Evolutionary conservation across 2,329 filamentous ascomycete species (phyloP).

Genomic region (Clonostachys sp.): DNA sequence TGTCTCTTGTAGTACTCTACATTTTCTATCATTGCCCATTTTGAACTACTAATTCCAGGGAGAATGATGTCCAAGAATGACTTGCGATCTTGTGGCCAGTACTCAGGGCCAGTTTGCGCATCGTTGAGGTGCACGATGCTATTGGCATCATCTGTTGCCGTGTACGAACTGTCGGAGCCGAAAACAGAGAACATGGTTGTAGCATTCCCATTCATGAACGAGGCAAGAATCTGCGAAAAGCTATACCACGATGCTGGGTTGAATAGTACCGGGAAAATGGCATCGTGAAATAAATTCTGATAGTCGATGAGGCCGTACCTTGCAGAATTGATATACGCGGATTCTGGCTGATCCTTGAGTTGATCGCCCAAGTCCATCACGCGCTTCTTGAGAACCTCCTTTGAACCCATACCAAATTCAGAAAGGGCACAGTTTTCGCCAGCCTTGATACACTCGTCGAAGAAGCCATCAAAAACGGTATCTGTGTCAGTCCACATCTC

Average conservation of each 20-base stretch:
- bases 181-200: constrained; percentile 29
- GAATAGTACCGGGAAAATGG: constrained; percentile 32
- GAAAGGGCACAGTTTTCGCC: constrained; percentile 38
- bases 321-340: constrained; percentile 34
- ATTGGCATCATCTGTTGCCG: constrained; percentile 4
- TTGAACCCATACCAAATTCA: constrained; percentile 15
- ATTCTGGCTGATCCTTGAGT: constrained; percentile 29
- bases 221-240: constrained; percentile 24
- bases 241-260: constrained; percentile 26
- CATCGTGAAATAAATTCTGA: constrained; percentile 23
- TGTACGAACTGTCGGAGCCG: background rate
- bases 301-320: constrained; percentile 30
- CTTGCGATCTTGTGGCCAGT: constrained; percentile 24
- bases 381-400: constrained; percentile 21
- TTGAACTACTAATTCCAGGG: constrained; percentile 22
- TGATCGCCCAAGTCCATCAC: constrained; percentile 22
- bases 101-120: constrained; percentile 8
- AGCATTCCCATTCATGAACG: constrained; percentile 29
- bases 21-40: constrained; percentile 18
- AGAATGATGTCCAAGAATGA: background rate
- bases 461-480: constrained; percentile 20
- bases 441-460: constrained; percentile 31
- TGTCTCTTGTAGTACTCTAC: constrained; percentile 22
- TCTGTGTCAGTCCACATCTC: constrained; percentile 20
- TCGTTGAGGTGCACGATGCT: constrained; percentile 19